Evolutionary conservation across 257 asterid species (phyloP).

Genomic region (Lithospermum erythrorhizon): DNA sequence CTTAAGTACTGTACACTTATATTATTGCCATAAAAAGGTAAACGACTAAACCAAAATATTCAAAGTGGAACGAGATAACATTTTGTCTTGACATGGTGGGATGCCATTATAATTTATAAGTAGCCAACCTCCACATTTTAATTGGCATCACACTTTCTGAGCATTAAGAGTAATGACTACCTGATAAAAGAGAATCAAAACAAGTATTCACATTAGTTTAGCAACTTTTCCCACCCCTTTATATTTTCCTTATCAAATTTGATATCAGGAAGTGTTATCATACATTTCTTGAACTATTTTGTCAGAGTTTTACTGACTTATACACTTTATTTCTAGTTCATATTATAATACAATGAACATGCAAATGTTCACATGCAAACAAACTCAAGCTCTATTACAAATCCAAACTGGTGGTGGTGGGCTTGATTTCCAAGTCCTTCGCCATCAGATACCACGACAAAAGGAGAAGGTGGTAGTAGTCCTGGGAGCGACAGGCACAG

Average conservation of each 20-base stretch:
- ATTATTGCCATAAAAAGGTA: no score
- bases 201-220: neutral
- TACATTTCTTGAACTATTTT: neutral
- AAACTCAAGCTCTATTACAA: slow-evolving; percentile 24
- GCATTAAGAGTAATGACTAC: neutral
- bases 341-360: slow-evolving; percentile 16
- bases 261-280: neutral
- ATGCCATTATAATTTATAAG: slow-evolving; percentile 8
- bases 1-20: no score
- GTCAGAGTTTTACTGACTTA: neutral
- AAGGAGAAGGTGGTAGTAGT: slow-evolving; percentile 73
- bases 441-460: slow-evolving; percentile 8
- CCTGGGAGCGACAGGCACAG: slow-evolving; percentile 88
- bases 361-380: slow-evolving; percentile 32
- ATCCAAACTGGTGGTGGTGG: slow-evolving; percentile 17
- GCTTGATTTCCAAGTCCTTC: slow-evolving; percentile 19
- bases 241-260: neutral
- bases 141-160: neutral
- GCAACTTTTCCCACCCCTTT: neutral
- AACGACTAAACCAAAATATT: no score
- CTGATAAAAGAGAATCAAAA: neutral
- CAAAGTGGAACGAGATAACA: neutral
- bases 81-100: neutral
- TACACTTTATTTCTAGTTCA: neutral
- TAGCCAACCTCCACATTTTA: slow-evolving; percentile 5